Conservation (phyloP, 495 filamentous ascomycete species). For the Neurospora sp. region DNA sequence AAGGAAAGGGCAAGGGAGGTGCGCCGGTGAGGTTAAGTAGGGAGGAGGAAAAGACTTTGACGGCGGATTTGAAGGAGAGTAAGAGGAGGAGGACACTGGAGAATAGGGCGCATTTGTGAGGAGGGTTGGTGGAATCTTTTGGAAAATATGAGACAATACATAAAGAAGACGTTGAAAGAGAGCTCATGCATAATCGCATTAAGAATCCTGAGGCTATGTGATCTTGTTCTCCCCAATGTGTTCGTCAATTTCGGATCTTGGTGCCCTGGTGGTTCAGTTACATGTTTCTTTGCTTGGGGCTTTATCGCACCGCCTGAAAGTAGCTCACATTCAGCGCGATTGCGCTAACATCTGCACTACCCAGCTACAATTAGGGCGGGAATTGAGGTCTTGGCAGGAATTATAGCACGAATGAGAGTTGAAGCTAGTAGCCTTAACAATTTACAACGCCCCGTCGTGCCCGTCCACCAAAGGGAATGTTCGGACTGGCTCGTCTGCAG, state of each 20-base stretch:
- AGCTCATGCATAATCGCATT: background rate
- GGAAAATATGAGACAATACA: background rate
- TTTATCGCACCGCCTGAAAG: too few species aligned
- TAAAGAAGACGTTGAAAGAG: background rate
- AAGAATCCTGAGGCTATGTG: too few species aligned
- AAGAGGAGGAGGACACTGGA: slow-evolving; percentile 33
- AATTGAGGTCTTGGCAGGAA: background rate
- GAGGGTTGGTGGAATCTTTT: background rate
- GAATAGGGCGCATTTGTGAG: slow-evolving; percentile 38
- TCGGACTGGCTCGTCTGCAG: background rate
- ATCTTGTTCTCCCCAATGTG: background rate
- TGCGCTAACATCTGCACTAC: background rate
- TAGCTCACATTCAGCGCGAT: too few species aligned
- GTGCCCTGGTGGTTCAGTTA: too few species aligned
- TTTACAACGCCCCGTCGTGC: background rate
- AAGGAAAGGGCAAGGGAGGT: slow-evolving; percentile 21
- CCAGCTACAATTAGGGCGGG: background rate
- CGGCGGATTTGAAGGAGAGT: slow-evolving; percentile 25
- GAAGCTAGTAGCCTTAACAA: background rate
- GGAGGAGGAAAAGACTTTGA: slow-evolving; percentile 31
- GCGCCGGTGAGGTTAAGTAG: slow-evolving; percentile 26
- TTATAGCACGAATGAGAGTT: too few species aligned
- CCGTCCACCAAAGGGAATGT: background rate
- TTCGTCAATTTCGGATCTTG: too few species aligned
- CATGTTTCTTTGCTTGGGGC: too few species aligned